phyloP scores from a whole-genome alignment of 2,329 filamentous ascomycete species.

The Metarhizium album region DNA sequence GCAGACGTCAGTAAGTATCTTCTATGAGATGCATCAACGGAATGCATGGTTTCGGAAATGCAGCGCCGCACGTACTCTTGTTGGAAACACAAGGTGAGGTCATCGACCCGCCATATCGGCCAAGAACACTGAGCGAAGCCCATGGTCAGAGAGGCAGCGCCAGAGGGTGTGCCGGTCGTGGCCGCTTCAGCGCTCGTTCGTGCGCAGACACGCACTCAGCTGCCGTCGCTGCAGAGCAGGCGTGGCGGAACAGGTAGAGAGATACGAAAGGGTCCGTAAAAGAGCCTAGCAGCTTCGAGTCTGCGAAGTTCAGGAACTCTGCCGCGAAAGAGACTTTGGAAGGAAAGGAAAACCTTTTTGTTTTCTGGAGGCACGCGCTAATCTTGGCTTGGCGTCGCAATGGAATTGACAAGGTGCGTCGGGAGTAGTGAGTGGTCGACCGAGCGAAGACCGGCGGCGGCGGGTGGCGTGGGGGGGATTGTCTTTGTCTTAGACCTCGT shows the following conservation, averaged over 20 bases:
- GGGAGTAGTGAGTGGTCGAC: neutral
- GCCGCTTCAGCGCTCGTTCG: neutral
- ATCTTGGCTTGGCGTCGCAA: neutral
- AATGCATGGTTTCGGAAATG: neutral
- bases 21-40: neutral
- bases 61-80: constrained; percentile 46
- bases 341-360: neutral
- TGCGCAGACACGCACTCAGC: constrained; percentile 1
- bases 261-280: neutral
- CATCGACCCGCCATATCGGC: constrained; percentile 53
- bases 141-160: constrained; percentile 18
- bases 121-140: constrained; percentile 43
- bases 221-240: constrained; percentile 1
- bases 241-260: neutral
- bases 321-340: neutral
- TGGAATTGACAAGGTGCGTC: neutral
- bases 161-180: constrained; percentile 7
- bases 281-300: neutral
- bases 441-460: neutral
- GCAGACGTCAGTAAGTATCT: neutral
- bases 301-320: neutral
- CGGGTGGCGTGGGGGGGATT: neutral
- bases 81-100: constrained; percentile 53
- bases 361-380: neutral
- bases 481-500: neutral